A percentile compares a stretch with the other conserved stretches of the same genome.
Evolutionary conservation across 2,329 filamentous ascomycete genomes (phyloP).

Genomic region (Epichloe hybrida): DNA sequence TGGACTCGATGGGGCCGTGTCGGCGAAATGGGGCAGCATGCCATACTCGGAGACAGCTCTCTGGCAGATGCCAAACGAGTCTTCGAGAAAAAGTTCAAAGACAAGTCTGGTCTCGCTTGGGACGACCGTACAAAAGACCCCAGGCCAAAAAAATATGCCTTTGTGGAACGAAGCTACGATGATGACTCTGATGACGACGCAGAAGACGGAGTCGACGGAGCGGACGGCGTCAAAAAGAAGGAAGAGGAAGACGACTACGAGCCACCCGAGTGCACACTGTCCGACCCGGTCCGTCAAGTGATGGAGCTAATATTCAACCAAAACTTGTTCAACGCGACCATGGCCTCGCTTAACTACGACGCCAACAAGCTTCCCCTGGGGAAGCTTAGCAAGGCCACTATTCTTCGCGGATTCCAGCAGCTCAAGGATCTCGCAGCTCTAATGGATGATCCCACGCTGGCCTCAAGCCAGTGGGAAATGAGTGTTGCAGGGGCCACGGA

Average conservation of each 20-base stretch:
- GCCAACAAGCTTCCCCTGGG: slow-evolving; percentile 67
- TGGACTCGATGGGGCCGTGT: slow-evolving; percentile 80
- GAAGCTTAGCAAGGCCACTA: slow-evolving; percentile 68
- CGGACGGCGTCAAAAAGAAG: slow-evolving; percentile 21
- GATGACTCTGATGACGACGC: slow-evolving; percentile 43
- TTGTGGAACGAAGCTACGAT: slow-evolving; percentile 66
- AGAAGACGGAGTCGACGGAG: slow-evolving; percentile 11
- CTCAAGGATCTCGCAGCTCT: slow-evolving; percentile 63
- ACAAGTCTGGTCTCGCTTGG: slow-evolving; percentile 47
- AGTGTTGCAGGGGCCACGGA: slow-evolving; percentile 33
- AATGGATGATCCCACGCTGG: slow-evolving; percentile 39
- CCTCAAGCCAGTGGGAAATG: slow-evolving; percentile 28
- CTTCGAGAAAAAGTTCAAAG: slow-evolving; percentile 49
- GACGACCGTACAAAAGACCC: slow-evolving; percentile 38
- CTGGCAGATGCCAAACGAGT: slow-evolving; percentile 31
- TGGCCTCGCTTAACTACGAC: slow-evolving; percentile 57
- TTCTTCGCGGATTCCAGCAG: slow-evolving; percentile 59
- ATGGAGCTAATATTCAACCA: slow-evolving; percentile 78
- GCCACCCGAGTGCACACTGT: slow-evolving; percentile 41
- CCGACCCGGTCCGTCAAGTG: slow-evolving; percentile 47
- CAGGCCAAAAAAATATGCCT: slow-evolving; percentile 60
- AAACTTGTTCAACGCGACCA: slow-evolving; percentile 52
- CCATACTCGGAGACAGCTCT: slow-evolving; percentile 26
- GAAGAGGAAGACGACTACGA: slow-evolving; percentile 22
- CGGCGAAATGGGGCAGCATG: slow-evolving; percentile 41